Conservation (phyloP, 805 yeast genomes). For the Candida patagonica region DNA sequence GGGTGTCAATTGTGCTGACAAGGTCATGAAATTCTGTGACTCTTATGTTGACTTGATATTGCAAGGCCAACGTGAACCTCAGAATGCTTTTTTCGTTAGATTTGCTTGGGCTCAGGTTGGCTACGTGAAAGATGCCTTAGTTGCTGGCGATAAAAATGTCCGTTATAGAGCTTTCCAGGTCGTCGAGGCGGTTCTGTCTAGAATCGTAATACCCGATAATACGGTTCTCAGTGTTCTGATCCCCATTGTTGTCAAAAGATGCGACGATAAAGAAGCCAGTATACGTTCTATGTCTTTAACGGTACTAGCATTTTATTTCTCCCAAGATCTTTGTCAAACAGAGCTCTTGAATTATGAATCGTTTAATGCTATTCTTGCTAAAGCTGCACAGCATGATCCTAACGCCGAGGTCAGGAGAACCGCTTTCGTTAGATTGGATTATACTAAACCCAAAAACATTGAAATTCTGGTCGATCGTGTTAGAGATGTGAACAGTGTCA, state of each 20-base stretch:
- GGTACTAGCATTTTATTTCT: too few species aligned
- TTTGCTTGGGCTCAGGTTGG: too few species aligned
- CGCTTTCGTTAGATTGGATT: constrained; percentile 60
- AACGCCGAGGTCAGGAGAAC: constrained; percentile 86
- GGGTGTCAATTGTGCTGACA: constrained; percentile 62
- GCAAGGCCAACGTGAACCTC: constrained; percentile 22
- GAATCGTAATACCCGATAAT: constrained; percentile 66
- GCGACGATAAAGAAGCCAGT: constrained; percentile 49
- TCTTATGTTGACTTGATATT: constrained; percentile 36
- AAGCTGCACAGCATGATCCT: constrained; percentile 60
- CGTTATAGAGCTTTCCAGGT: constrained; percentile 73
- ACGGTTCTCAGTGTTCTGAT: constrained; percentile 35
- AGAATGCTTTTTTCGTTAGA: constrained; percentile 26
- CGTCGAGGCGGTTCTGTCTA: constrained; percentile 59
- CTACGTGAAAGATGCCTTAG: too few species aligned
- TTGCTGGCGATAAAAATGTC: constrained; percentile 66
- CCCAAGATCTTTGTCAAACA: too few species aligned
- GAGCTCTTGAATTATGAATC: too few species aligned
- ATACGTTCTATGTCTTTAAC: too few species aligned
- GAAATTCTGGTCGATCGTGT: constrained; percentile 65
- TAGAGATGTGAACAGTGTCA: constrained; percentile 62
- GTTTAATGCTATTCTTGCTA: constrained; percentile 40
- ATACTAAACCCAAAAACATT: constrained; percentile 18
- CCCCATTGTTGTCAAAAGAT: background rate
- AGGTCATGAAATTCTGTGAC: constrained; percentile 60